Conservation (phyloP, 164 flowering plant species). For the Protea cynaroides region DNA sequence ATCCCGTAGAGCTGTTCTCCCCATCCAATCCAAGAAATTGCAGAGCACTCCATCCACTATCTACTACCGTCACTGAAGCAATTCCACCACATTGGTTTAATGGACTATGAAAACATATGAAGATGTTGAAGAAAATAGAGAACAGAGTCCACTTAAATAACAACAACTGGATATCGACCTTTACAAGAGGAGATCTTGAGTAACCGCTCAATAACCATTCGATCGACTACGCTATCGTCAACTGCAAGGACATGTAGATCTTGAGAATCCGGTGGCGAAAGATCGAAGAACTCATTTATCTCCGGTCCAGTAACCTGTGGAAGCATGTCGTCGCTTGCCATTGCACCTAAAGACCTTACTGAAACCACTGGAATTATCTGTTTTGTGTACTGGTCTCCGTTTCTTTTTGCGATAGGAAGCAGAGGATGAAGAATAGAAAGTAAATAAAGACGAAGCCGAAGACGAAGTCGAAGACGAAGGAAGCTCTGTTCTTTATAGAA, state of each 20-base stretch:
- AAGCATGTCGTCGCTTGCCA: slow-evolving; percentile 29
- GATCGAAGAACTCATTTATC: slow-evolving; percentile 15
- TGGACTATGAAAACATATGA: neutral
- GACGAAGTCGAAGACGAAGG: too few species aligned
- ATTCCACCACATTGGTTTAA: neutral
- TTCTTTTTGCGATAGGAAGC: neutral
- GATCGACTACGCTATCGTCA: slow-evolving; percentile 85
- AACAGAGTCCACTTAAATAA: too few species aligned
- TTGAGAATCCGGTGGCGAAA: slow-evolving; percentile 17
- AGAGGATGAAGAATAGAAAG: neutral
- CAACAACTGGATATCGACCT: slow-evolving; percentile 49
- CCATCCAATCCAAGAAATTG: slow-evolving; percentile 75
- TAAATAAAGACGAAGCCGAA: too few species aligned
- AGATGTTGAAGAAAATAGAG: neutral
- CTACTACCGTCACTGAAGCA: slow-evolving; percentile 84
- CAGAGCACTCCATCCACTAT: slow-evolving; percentile 82
- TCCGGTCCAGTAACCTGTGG: slow-evolving; percentile 27
- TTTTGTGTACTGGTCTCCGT: too few species aligned
- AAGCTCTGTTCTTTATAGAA: neutral
- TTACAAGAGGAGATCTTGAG: slow-evolving; percentile 72
- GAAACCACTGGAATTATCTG: too few species aligned
- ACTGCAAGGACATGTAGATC: slow-evolving; percentile 89
- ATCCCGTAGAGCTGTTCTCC: slow-evolving; percentile 33
- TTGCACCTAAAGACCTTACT: neutral
- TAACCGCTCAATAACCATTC: slow-evolving; percentile 79